These are phyloP conservation scores for Magnaporthiopsis incrustans DNA, from an alignment of 2,329 filamentous ascomycete species.

Conservation along the genomic window DNA sequence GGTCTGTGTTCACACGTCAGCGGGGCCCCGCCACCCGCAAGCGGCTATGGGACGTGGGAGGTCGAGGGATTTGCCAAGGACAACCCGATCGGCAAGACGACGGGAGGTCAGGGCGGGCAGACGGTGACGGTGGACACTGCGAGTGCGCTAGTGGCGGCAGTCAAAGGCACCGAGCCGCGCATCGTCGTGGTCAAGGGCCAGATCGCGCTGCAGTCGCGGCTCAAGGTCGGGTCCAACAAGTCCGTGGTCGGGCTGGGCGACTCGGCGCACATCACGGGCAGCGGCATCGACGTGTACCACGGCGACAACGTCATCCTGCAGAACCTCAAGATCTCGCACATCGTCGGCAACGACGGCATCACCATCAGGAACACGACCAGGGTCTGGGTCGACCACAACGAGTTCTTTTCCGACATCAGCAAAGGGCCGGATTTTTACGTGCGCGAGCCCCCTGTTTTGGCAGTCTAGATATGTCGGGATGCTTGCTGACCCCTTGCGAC, in stretches of 20 bases:
- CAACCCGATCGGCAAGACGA: constrained; percentile 29
- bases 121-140: constrained; percentile 36
- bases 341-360: constrained; percentile 32
- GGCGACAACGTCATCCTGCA: constrained; percentile 27
- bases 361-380: constrained; percentile 35
- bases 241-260: constrained; percentile 27
- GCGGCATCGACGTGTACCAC: constrained; percentile 23
- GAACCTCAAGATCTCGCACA: constrained; percentile 22
- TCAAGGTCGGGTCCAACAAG: constrained; percentile 34
- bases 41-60: constrained; percentile 10
- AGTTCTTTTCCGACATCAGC: constrained; percentile 33
- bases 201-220: constrained; percentile 30
- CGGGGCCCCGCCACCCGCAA: background rate
- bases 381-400: constrained; percentile 40
- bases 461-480: background rate
- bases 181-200: constrained; percentile 34
- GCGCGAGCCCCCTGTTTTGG: background rate
- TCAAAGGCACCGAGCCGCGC: constrained; percentile 30
- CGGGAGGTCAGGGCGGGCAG: constrained; percentile 34
- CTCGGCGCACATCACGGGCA: constrained; percentile 24
- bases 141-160: constrained; percentile 34
- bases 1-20: background rate
- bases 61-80: constrained; percentile 21
- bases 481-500: background rate
- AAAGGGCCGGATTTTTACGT: constrained; percentile 30